Evolutionary conservation across 2,329 filamentous ascomycete species (phyloP), one percentile per base, ranked within the genome.

Genomic region (Hypoxylon sp.): DNA sequence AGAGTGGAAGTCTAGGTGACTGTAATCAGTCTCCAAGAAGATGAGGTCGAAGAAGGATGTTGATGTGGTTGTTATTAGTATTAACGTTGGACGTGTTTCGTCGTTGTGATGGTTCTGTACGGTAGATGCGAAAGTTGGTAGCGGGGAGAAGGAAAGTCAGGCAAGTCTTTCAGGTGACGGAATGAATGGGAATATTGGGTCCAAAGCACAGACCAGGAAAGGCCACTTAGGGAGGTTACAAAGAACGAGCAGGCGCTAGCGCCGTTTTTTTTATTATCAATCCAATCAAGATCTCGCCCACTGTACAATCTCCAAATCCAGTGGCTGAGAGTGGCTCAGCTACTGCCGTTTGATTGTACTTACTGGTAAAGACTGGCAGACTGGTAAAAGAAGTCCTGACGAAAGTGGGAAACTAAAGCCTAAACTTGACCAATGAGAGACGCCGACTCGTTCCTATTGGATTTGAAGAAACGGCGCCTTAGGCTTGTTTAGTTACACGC

Each of bases 101-200:
- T 69, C 51, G 51, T 61, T 46, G 60, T 60, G 59, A 53, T 57
- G 54, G 17, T 59, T 44, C 48, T 57, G 55, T 62, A 54, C 48
- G 53, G 55, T 62, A 54, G 48, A 60, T 65, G 61, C 57, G 63
- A 60, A 66, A 51, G 60, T 53, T 67, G 58, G 72, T 71, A 66
- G 72, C 65, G 69, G 71, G 68, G 69, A 71, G 64, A 72, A 69
- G 57, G 59, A 71, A 71, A 69, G 71, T 66, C 64, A 67, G 70
- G 61, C 64, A 66, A 63, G 69, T 69, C 66, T 69, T 70, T 70
- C 62, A 72, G 69, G 69, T 73, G 70, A 72, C 70, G 68, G 71
- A 71, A 71, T 73, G 63, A 67, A 69, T 66, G 58, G 71, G 42
- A 67, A 51, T 51, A 66, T 51, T 26, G 35, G 48, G 46, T 31